Percentiles rank a stretch among this genome's conserved stretches.
Evolutionary conservation across 805 yeast species (phyloP).

Genomic region (Candida schatavii): DNA sequence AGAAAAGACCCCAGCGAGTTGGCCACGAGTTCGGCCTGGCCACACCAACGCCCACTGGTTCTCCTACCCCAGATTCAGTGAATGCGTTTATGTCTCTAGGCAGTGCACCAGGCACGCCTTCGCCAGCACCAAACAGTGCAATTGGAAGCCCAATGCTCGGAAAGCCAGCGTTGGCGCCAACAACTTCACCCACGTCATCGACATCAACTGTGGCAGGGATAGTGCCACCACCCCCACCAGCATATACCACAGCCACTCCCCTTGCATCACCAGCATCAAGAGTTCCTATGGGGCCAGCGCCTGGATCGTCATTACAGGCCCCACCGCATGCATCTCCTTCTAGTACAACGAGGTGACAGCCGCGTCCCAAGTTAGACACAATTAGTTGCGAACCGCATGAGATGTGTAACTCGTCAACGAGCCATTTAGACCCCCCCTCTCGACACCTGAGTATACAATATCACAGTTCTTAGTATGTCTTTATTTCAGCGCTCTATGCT

Average conservation of each 20-base stretch:
- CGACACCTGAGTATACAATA: too few species aligned
- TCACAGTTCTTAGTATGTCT: too few species aligned
- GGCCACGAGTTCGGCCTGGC: slow-evolving; percentile 7
- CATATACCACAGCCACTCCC: not conserved
- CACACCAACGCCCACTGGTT: slow-evolving; percentile 1
- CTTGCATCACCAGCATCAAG: not conserved
- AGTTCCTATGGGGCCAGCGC: not conserved
- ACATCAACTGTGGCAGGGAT: not conserved
- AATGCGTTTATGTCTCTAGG: too few species aligned
- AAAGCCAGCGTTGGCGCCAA: not conserved
- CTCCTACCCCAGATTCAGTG: not conserved
- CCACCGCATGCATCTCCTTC: too few species aligned
- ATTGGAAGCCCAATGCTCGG: not conserved
- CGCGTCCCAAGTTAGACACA: too few species aligned
- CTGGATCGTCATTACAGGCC: slow-evolving; percentile 1
- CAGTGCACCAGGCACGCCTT: not conserved
- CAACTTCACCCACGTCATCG: not conserved
- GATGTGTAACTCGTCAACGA: too few species aligned
- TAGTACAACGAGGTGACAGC: too few species aligned
- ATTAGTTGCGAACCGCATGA: too few species aligned
- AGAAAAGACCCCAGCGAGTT: slow-evolving; percentile 12
- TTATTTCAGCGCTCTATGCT: slow-evolving; percentile 2
- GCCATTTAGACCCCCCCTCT: too few species aligned
- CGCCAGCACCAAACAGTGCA: not conserved
- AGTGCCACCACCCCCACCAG: not conserved